Base-by-base conservation (phyloP, 2,329 filamentous ascomycete species). In the Stemphylium vesicarium region DNA sequence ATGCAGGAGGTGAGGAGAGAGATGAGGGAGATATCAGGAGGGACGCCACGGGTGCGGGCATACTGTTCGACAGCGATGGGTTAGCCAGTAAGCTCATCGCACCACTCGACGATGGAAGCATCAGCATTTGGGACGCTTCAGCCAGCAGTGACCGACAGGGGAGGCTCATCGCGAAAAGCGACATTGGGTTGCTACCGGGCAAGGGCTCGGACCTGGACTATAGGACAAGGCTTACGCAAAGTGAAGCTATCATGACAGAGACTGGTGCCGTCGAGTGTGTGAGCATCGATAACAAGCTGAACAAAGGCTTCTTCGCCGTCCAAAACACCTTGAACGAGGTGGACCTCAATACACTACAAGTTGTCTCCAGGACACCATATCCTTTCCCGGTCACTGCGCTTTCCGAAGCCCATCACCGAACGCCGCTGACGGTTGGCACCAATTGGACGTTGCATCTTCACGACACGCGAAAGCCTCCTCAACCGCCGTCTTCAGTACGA, bases 361-460 rank as follows among this genome's bases (percentile, higher is more conserved):
- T 92, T 3, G 79, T 92, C 4, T 88, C 86, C 18, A 84, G 86
- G 50, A 85, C 90, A 51, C 83, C 82, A 3, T 97, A 91, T 65
- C 89, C 92, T 1, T 93, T 88, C 81, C 86, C 89, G 26, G 91
- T 98, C 62, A 94, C 90, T 35, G 88, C 92, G 0, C 78, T 98
- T 15, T 97, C 93, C 0, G 82, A 88, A 44, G 82, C 87, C 38
- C 78, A 85, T 62, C 78, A 86, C 43, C 82, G 83, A 0, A 82
- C 88, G 0, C 92, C 93, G 0, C 75, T 98, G 33, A 95, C 92
- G 0, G 85, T 98, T 12, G 94, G 92, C 18, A 96, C 92, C 1
- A 90, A 89, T 45, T 81, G 88, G 55, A 91, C 90, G 1, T 80
- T 98, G 1, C 90, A 96, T 70, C 84, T 97, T 4, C 86, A 96